These are phyloP conservation scores for Yamadazyma laniorum DNA, from an alignment of 805 yeast genomes.

Conservation along the genomic window DNA sequence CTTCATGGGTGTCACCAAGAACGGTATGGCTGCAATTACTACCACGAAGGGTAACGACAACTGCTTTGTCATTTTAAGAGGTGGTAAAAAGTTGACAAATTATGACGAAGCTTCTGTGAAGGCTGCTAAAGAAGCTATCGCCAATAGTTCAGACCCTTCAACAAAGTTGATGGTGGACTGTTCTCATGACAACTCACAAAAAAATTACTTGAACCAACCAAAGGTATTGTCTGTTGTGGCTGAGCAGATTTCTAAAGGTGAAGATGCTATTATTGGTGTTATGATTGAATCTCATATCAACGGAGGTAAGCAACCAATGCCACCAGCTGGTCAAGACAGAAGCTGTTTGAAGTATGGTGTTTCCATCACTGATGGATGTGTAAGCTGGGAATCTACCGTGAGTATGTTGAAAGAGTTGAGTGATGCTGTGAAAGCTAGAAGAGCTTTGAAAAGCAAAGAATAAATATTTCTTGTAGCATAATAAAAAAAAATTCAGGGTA, in stretches of 20 bases:
- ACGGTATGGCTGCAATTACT: constrained; percentile 93
- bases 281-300: constrained; percentile 94
- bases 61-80: constrained; percentile 89
- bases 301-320: constrained; percentile 93
- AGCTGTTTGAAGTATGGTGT: constrained; percentile 77
- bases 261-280: constrained; percentile 77
- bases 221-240: constrained; percentile 76
- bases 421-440: constrained; percentile 76
- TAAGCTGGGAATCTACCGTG: constrained; percentile 83
- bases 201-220: constrained; percentile 92
- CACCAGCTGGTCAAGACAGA: constrained; percentile 63
- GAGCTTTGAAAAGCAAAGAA: constrained; percentile 31
- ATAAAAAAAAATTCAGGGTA: constrained; percentile 4
- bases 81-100: constrained; percentile 93
- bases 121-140: constrained; percentile 60
- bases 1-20: constrained; percentile 91
- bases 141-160: constrained; percentile 50
- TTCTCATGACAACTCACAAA: constrained; percentile 93
- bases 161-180: constrained; percentile 91
- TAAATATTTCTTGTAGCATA: background rate
- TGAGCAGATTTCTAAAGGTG: constrained; percentile 76
- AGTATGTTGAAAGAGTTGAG: constrained; percentile 69
- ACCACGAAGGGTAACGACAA: constrained; percentile 93
- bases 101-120: constrained; percentile 74
- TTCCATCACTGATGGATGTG: constrained; percentile 97